These are phyloP conservation scores for Lactarius evosmus DNA, from an alignment of 768 basidiomycete genomes.

Conservation along the genomic window DNA sequence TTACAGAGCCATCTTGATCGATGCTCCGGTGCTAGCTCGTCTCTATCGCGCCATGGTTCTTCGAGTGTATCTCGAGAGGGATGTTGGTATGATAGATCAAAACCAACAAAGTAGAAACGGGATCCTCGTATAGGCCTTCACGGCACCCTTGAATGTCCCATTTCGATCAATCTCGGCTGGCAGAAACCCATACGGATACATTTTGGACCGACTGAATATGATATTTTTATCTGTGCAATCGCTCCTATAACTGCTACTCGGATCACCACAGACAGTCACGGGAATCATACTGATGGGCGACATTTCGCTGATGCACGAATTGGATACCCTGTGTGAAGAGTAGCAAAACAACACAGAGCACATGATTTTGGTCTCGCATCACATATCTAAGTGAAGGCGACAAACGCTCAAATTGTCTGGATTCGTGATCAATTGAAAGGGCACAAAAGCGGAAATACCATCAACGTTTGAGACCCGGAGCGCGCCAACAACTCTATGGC, in stretches of 20 bases:
- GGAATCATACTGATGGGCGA: conserved; percentile 36
- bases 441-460: too few relatives aligned
- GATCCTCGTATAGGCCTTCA: conserved; percentile 30
- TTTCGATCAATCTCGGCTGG: conserved; percentile 24
- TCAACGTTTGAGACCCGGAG: conserved; percentile 14
- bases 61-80: conserved; percentile 32
- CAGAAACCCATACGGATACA: conserved; percentile 35
- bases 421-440: too few relatives aligned
- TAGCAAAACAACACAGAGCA: conserved; percentile 25
- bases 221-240: conserved; percentile 26
- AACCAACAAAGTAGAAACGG: conserved; percentile 33
- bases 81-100: conserved; percentile 32
- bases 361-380: conserved; percentile 16
- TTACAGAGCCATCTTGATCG: conserved; percentile 27
- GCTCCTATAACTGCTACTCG: neutral
- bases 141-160: conserved; percentile 29
- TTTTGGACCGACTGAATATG: conserved; percentile 31
- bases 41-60: conserved; percentile 39
- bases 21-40: conserved; percentile 40
- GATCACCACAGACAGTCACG: neutral
- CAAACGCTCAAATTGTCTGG: conserved; percentile 26
- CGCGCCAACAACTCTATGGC: too few relatives aligned
- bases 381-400: conserved; percentile 29
- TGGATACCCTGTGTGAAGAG: conserved; percentile 26
- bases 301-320: conserved; percentile 29